These are phyloP conservation scores for Spinellus fusiger DNA, from an alignment of 192 early-diverging fungal genomes.

Conservation along the genomic window DNA sequence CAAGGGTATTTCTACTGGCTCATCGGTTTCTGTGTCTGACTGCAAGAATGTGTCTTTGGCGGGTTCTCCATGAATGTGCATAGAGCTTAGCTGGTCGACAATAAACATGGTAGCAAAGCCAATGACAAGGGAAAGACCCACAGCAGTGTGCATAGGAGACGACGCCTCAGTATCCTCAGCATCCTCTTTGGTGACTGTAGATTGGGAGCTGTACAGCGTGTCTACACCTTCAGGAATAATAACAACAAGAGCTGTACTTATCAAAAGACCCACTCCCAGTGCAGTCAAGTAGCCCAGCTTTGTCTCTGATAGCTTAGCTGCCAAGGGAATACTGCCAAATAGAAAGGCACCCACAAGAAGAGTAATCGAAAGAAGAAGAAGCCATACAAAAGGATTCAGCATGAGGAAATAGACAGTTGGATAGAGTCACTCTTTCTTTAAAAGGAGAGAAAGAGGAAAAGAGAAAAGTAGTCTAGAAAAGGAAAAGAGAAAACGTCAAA, in stretches of 20 bases:
- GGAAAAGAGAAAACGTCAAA: not conserved
- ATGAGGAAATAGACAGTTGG: not conserved
- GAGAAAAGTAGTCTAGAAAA: not conserved
- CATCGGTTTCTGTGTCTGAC: not conserved
- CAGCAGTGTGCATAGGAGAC: conserved; percentile 47
- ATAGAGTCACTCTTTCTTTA: not conserved
- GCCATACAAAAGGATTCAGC: conserved; percentile 52
- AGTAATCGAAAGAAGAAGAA: conserved; percentile 59
- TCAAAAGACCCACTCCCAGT: conserved; percentile 86
- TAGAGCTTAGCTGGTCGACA: conserved; percentile 64
- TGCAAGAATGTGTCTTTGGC: not conserved
- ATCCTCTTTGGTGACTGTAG: no score
- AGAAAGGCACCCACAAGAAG: conserved; percentile 86
- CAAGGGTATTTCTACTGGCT: not conserved
- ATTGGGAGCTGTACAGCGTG: conserved; percentile 54
- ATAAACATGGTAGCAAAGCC: conserved; percentile 91
- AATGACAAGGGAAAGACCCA: conserved; percentile 73
- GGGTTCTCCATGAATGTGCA: conserved; percentile 17
- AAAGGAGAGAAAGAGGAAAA: not conserved
- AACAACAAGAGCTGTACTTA: conserved; percentile 86
- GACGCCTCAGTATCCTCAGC: conserved; percentile 8
- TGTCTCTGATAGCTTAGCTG: conserved; percentile 68
- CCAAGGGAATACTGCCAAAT: conserved; percentile 81
- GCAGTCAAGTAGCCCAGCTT: conserved; percentile 69
- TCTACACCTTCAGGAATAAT: conserved; percentile 96